Evolutionary conservation across 805 yeast species (phyloP).

Genomic region (Saccharomycopsis microspora): DNA sequence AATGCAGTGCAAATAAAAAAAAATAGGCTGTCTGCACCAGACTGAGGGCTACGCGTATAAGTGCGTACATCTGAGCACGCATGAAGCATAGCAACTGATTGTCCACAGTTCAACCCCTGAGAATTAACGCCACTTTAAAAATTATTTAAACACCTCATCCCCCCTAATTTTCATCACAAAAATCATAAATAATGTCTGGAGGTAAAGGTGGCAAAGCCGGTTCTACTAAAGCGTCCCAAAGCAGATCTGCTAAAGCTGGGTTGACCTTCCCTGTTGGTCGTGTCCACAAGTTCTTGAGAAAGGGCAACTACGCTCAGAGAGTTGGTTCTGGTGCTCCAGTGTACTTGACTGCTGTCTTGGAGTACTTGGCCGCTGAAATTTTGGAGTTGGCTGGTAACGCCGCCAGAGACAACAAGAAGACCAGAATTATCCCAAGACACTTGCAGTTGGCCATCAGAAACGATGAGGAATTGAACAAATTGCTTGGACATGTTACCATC

Average conservation of each 20-base stretch:
- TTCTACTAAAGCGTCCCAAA: constrained; percentile 88
- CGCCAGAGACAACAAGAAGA: constrained; percentile 98
- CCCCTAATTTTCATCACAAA: too few relatives aligned
- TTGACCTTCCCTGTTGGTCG: constrained; percentile 99
- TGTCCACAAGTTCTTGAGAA: constrained; percentile 93
- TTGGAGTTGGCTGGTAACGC: constrained; percentile 98
- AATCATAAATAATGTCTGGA: constrained; percentile 46
- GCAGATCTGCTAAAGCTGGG: constrained; percentile 98
- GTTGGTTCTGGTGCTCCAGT: constrained; percentile 99
- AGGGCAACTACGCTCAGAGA: constrained; percentile 97
- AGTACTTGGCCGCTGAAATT: constrained; percentile 95
- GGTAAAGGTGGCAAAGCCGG: constrained; percentile 86
- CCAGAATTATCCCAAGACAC: constrained; percentile 98
- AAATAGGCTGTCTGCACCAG: too few relatives aligned
- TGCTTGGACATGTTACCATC: constrained; percentile 85
- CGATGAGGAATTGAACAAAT: constrained; percentile 96
- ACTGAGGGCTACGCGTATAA: too few relatives aligned
- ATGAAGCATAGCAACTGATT: too few relatives aligned
- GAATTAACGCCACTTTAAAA: too few relatives aligned
- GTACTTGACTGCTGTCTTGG: constrained; percentile 92
- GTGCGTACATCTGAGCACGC: too few relatives aligned
- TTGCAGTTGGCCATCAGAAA: constrained; percentile 97
- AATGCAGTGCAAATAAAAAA: too few relatives aligned
- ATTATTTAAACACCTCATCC: too few relatives aligned
- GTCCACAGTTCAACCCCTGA: too few relatives aligned